Evolutionary conservation across 805 yeast genomes (phyloP).

Genomic region (Blastobotrys attinorum): DNA sequence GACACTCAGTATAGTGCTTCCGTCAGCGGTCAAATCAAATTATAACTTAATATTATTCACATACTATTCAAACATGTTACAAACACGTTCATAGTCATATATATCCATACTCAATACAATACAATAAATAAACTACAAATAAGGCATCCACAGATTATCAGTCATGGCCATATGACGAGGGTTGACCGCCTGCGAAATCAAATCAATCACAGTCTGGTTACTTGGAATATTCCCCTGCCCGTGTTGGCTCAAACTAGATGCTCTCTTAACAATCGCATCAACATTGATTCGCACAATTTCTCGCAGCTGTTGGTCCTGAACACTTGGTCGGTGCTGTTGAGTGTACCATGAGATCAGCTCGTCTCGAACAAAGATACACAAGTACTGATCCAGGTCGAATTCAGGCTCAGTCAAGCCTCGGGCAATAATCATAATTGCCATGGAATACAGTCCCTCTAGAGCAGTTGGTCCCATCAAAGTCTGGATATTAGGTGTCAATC

Average conservation of each 20-base stretch:
- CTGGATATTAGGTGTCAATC: slow-evolving; percentile 94
- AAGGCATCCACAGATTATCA: slow-evolving; percentile 94
- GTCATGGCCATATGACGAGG: slow-evolving; percentile 89
- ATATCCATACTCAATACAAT: background rate
- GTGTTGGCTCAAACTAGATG: slow-evolving; percentile 65
- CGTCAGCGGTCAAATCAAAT: too few species aligned
- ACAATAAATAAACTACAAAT: slow-evolving; percentile 40
- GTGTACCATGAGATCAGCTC: slow-evolving; percentile 93
- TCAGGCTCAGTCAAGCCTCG: slow-evolving; percentile 86
- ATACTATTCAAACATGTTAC: background rate
- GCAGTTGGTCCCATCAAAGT: slow-evolving; percentile 90
- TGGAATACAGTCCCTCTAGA: slow-evolving; percentile 83
- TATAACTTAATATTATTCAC: too few species aligned
- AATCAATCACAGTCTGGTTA: slow-evolving; percentile 82
- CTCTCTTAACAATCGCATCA: slow-evolving; percentile 72
- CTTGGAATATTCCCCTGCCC: slow-evolving; percentile 57
- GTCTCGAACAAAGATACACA: slow-evolving; percentile 92
- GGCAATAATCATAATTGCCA: slow-evolving; percentile 76
- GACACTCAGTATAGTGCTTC: too few species aligned
- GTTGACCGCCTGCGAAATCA: slow-evolving; percentile 90
- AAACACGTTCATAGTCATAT: background rate
- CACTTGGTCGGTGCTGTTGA: slow-evolving; percentile 70
- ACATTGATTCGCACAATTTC: slow-evolving; percentile 86
- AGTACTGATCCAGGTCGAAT: slow-evolving; percentile 80
- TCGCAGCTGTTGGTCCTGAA: slow-evolving; percentile 73